Base-by-base conservation (phyloP, 2,329 filamentous ascomycete genomes). In the Diaporthe ampelina region DNA sequence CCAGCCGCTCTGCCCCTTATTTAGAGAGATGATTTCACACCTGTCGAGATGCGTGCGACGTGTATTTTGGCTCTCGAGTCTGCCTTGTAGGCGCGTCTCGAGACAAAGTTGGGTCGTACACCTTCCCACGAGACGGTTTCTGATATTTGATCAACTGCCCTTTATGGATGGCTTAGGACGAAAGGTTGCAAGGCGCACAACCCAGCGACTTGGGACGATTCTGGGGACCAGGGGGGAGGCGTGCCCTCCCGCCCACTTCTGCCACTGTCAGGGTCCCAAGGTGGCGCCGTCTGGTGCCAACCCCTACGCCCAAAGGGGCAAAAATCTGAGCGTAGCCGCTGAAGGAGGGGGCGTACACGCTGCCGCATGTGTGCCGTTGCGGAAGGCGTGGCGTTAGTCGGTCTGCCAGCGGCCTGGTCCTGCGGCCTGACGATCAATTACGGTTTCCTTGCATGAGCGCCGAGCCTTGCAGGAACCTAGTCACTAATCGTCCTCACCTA, bases 381-480 rank as follows among this genome's bases (percentile, higher is more conserved):
- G 21, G 26, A 52, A 61, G 72, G 72, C 72, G 72, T 68, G 70
- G 56, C 48, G 58, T 63, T 73, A 73, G 73, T 48, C 73, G 73
- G 73, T 48, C 73, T 57, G 56, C 61, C 59, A 58, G 45, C 35
- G 56, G 45, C 54, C 70, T 32, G 45, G 57, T 32, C 48, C 50
- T 65, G 67, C 54, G 43, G 71, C 61, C 59, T 65, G 73, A 21
- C 65, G 72, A 74, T 72, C 72, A 70, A 74, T 72, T 59, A 29
- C 67, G n/a, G 35, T 67, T 74, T 75, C 45, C 45, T 48, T 63
- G 69, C 37, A 68, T 45, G 32, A 72, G 45, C 52, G 59, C 74
- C 74, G 74, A 75, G 72, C 72, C 61, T 45, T 75, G 74, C 74
- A 75, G 73, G 48, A 73, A 52, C 35, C 70, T 54, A 74, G 73